A percentile compares a stretch with the other conserved stretches of the same genome.
Evolutionary conservation across 148 eudicot species (phyloP).

Genomic region (Diospyros lotus): DNA sequence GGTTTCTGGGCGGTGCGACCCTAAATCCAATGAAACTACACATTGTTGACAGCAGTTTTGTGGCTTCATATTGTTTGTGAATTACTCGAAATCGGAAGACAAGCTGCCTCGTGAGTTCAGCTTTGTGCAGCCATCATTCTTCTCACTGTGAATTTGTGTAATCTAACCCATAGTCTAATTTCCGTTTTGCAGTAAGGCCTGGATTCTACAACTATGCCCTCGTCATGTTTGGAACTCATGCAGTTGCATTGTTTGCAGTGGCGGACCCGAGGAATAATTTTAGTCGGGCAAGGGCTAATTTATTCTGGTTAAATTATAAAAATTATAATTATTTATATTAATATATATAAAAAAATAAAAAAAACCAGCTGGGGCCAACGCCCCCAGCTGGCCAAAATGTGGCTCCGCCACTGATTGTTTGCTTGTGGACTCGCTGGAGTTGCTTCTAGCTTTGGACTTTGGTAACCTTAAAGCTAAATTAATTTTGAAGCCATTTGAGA

Average conservation of each 20-base stretch:
- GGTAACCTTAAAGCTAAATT: slow-evolving; percentile 21
- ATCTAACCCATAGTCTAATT: background rate
- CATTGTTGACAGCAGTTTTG: slow-evolving; percentile 38
- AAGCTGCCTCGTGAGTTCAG: slow-evolving; percentile 40
- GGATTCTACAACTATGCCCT: slow-evolving; percentile 49
- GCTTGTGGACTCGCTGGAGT: slow-evolving; percentile 43
- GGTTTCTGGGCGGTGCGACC: too few species aligned
- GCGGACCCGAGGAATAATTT: too few species aligned
- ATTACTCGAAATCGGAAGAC: slow-evolving; percentile 48
- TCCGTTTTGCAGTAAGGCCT: slow-evolving; percentile 38
- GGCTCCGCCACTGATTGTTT: too few species aligned
- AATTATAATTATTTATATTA: too few species aligned
- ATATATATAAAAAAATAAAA: too few species aligned
- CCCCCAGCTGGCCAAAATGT: too few species aligned
- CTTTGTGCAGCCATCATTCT: background rate
- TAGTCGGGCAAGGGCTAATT: too few species aligned
- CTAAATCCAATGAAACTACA: slow-evolving; percentile 29
- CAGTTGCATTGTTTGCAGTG: slow-evolving; percentile 23
- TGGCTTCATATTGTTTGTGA: slow-evolving; percentile 50
- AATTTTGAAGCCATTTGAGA: background rate
- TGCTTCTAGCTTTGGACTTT: slow-evolving; percentile 37
- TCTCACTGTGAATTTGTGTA: background rate
- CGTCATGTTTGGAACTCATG: slow-evolving; percentile 38
- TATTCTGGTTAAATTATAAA: too few species aligned
- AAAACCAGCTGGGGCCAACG: too few species aligned